Evolutionary conservation across 2,329 filamentous ascomycete genomes (phyloP).

Genomic region (Claviceps lovelessii): DNA sequence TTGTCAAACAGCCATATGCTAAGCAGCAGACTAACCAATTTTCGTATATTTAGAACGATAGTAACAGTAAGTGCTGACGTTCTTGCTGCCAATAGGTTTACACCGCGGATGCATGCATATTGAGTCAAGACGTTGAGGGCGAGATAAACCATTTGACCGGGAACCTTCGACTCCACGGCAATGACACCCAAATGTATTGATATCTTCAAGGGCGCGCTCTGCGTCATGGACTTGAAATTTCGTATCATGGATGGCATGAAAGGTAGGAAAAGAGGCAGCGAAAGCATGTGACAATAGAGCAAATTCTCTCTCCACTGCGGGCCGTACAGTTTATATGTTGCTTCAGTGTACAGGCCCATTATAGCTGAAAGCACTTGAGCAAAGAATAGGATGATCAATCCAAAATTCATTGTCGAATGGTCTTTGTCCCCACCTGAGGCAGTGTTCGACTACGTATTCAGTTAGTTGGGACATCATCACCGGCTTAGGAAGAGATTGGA

Average conservation of each 20-base stretch:
- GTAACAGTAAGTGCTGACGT: conserved; percentile 90
- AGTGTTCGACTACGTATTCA: not conserved
- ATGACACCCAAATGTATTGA: conserved; percentile 9
- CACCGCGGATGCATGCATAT: conserved; percentile 86
- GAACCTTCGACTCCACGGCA: conserved; percentile 23
- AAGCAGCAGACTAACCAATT: conserved; percentile 76
- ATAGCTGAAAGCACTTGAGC: conserved; percentile 83
- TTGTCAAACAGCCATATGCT: conserved; percentile 96
- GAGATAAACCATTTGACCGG: conserved; percentile 58
- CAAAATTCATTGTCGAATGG: conserved; percentile 34
- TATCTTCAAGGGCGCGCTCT: conserved; percentile 43
- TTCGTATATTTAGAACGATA: conserved; percentile 89
- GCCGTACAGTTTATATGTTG: conserved; percentile 73
- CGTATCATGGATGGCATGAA: conserved; percentile 50
- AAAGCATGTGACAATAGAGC: conserved; percentile 76
- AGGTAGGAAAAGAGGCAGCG: conserved; percentile 61
- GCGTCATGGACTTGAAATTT: conserved; percentile 49
- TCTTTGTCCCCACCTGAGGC: conserved; percentile 1
- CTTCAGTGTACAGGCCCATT: conserved; percentile 90
- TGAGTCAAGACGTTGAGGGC: conserved; percentile 74
- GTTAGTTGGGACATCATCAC: not conserved
- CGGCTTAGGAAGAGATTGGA: not conserved
- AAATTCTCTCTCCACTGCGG: conserved; percentile 91
- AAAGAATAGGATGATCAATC: conserved; percentile 68
- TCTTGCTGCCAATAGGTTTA: conserved; percentile 81